These are phyloP conservation scores for Podospora pseudopauciseta DNA, from an alignment of 495 filamentous ascomycete genomes.

Conservation along the genomic window DNA sequence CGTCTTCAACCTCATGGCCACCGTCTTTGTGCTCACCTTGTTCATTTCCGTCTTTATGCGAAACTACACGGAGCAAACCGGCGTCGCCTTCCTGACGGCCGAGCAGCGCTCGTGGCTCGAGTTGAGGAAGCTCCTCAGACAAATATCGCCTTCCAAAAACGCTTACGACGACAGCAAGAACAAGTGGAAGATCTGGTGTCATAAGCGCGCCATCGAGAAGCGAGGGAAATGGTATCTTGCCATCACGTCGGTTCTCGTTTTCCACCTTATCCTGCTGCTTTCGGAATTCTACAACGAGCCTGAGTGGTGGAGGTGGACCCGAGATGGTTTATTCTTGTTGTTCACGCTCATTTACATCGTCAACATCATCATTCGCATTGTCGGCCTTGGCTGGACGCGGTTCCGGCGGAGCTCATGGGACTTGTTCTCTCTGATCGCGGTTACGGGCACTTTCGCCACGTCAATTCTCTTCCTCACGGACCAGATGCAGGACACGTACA, in stretches of 20 bases:
- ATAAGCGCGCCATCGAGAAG: constrained; percentile 89
- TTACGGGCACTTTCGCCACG: constrained; percentile 80
- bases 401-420: constrained; percentile 96
- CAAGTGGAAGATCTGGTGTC: constrained; percentile 87
- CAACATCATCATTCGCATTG: constrained; percentile 79
- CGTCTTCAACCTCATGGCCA: constrained; percentile 91
- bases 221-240: constrained; percentile 86
- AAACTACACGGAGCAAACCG: constrained; percentile 98
- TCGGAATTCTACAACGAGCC: constrained; percentile 80
- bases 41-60: constrained; percentile 99
- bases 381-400: constrained; percentile 88
- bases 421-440: constrained; percentile 76
- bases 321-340: constrained; percentile 73
- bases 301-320: constrained; percentile 57
- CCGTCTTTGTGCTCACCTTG: constrained; percentile 95
- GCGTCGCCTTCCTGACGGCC: constrained; percentile 91
- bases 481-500: constrained; percentile 55
- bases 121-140: constrained; percentile 84
- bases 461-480: constrained; percentile 63
- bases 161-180: constrained; percentile 68
- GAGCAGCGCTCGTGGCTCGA: constrained; percentile 98
- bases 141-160: constrained; percentile 89
- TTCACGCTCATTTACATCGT: constrained; percentile 83
- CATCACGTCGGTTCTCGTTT: constrained; percentile 71
- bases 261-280: constrained; percentile 80